Base-by-base conservation (phyloP, 805 yeast species). In the Yamadazyma takamatsuzukensis region DNA sequence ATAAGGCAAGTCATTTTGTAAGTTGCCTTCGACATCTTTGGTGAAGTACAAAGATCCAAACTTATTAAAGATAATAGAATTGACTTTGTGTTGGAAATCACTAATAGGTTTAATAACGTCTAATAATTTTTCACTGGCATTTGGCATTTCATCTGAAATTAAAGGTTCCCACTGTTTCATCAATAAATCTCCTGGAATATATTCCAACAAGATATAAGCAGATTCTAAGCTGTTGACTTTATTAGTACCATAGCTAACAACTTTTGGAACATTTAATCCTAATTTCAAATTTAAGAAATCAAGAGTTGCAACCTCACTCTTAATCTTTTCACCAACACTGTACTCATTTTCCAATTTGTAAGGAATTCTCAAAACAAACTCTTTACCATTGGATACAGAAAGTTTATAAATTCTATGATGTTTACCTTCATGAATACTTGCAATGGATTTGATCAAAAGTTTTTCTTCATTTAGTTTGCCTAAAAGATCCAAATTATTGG, bases 91-190 rank as follows among this genome's bases (percentile, higher is more conserved):
- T 47, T 80, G 79, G 50, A 83, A 70, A 30, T 82, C 84, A 21
- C 85, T 76, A 34, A 88, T 62, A 25, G 94, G 90, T 33, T 75
- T 73, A 47, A 93, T 74, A 7, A 82, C 90, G 24, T 64, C 56
- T 41, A 72, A 67, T 42, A 83, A 59, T 29, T 72, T 66, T 11
- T 61, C 71, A 30, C 71, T 70, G 17, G 74, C 65, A 14, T 62
- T 56, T 15, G 70, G 70, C 33, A 72, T 68, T 22, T 46, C 51
- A 40, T 83, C 86, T 18, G 68, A 66, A 14, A 73, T 64, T 54
- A 85, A 72, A 12, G 98, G 97, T 43, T 84, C 77, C 98, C 98
- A 90, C 41, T 77, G 65, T 47, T 76, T 83, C 96, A 93, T 90
- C 44, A 90, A 65, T 39, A 84, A 71, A 17, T 79, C 82, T 30